phyloP scores from a whole-genome alignment of 2,329 filamentous ascomycete species.

The Monosporascus cannonballus region DNA sequence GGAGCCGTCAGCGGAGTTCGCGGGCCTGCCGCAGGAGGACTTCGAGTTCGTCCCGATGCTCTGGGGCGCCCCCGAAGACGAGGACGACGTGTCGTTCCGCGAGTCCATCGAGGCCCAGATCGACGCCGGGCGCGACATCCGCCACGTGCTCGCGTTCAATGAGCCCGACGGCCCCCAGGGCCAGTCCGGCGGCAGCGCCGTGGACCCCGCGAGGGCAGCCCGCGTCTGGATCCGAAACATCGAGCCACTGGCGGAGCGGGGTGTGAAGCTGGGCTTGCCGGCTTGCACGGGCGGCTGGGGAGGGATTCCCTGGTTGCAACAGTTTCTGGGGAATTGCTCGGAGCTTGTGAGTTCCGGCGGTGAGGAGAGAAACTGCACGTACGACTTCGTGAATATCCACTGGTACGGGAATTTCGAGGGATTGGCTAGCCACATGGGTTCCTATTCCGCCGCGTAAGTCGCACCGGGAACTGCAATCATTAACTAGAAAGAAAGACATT shows the following conservation, averaged over 20 bases:
- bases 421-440: conserved; percentile 59
- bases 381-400: conserved; percentile 58
- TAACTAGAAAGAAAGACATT: background rate
- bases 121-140: conserved; percentile 48
- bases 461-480: background rate
- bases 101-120: conserved; percentile 51
- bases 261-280: conserved; percentile 64
- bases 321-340: conserved; percentile 61
- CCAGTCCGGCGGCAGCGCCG: conserved; percentile 54
- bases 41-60: conserved; percentile 80
- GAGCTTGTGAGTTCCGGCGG: conserved; percentile 43
- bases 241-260: conserved; percentile 58
- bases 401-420: conserved; percentile 68
- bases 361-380: conserved; percentile 47
- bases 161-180: conserved; percentile 59
- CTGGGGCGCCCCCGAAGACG: conserved; percentile 52
- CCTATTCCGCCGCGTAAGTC: conserved; percentile 42
- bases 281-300: conserved; percentile 56
- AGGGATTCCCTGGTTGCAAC: conserved; percentile 60
- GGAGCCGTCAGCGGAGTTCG: conserved; percentile 48
- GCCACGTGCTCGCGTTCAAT: conserved; percentile 70
- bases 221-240: conserved; percentile 65
- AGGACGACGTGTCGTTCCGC: conserved; percentile 53
- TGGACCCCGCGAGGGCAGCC: conserved; percentile 57
- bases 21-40: conserved; percentile 40